phyloP scores from a whole-genome alignment of 192 early-diverging fungal species.

The Phycomyces blakesleeanus region DNA sequence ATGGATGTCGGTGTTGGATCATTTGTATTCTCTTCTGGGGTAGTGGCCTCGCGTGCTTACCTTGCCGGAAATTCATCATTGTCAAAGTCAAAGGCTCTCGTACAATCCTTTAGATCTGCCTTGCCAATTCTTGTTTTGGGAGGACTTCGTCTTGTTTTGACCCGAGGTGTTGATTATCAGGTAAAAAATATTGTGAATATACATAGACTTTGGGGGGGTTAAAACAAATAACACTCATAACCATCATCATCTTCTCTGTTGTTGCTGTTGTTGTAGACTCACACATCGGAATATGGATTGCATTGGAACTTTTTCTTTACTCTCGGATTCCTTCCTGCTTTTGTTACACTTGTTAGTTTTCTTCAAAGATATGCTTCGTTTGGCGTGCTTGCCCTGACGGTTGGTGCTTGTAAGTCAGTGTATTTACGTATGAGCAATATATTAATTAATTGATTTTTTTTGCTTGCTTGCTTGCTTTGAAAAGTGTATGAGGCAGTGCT shows the following conservation, averaged over 20 bases:
- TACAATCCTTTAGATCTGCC: slow-evolving; percentile 46
- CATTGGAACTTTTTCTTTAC: slow-evolving; percentile 99
- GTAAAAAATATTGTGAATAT: too few species aligned
- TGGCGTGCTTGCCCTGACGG: slow-evolving; percentile 44
- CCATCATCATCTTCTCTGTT: slow-evolving; percentile 4
- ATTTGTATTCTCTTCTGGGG: slow-evolving; percentile 88
- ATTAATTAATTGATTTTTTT: too few species aligned
- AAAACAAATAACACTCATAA: background rate
- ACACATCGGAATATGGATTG: slow-evolving; percentile 91
- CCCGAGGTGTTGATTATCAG: slow-evolving; percentile 87
- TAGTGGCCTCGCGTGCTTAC: slow-evolving; percentile 69
- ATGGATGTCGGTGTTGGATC: slow-evolving; percentile 96
- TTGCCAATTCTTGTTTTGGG: slow-evolving; percentile 75
- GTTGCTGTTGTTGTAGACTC: slow-evolving; percentile 49
- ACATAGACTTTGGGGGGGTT: too few species aligned
- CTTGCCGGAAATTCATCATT: slow-evolving; percentile 37
- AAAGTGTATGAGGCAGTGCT: slow-evolving; percentile 60
- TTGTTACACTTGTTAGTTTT: slow-evolving; percentile 61
- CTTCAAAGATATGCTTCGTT: slow-evolving; percentile 54
- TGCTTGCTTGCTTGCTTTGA: too few species aligned
- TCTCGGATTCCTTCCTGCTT: slow-evolving; percentile 77
- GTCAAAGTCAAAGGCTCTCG: slow-evolving; percentile 29
- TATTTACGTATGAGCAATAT: too few species aligned
- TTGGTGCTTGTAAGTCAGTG: slow-evolving; percentile 30
- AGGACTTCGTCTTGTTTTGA: slow-evolving; percentile 60